Evolutionary conservation across 345 rosid species (phyloP), one percentile per base, ranked within the genome.

Genomic region (Gossypium longicalyx): DNA sequence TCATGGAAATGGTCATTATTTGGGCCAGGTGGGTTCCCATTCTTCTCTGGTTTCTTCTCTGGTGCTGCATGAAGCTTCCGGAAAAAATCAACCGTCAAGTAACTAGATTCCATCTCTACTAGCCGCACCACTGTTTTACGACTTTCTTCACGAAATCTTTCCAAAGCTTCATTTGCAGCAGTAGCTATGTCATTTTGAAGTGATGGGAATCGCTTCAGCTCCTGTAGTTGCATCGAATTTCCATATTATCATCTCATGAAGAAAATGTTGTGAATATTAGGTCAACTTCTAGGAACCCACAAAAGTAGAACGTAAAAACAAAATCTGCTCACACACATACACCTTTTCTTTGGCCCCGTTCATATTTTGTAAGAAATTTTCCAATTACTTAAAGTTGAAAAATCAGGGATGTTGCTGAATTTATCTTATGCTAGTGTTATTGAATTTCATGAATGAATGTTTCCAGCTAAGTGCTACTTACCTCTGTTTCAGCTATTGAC

Each of bases 71-170:
- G 94, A 81, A 95, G 88, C 84, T 95, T 95, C 77, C 99, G 82
- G 87, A 93, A 93, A 84, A 95, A 95, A 53, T 95, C 99, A 82
- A 91, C 99, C 0, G 99, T 95, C 47, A 95, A 84, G 80, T 95
- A 93, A 86, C 93, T 91, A 70, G 99, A 93, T 66, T 95, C 99
- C 99, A 95, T 95, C 71, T 95, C 99, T 23, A 95, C 98, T 54
- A 95, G 85, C 77, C 98, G 84, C 41, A 83, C 57, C 80, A 95
- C 97, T 25, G 98, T 93, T 84, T 78, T 95, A 81, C 92, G 82
- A 86, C 99, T 84, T 79, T 93, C 97, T 48, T 93, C 99, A 43
- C 97, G 94, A 80, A 95, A 95, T 79, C 83, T 95, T 81, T 93
- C 98, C 77, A 95, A 80, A 61, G 98, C 88, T 77, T 95, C 99